These are phyloP conservation scores for Amanita inopinata DNA, from an alignment of 768 basidiomycete genomes.

Conservation along the genomic window DNA sequence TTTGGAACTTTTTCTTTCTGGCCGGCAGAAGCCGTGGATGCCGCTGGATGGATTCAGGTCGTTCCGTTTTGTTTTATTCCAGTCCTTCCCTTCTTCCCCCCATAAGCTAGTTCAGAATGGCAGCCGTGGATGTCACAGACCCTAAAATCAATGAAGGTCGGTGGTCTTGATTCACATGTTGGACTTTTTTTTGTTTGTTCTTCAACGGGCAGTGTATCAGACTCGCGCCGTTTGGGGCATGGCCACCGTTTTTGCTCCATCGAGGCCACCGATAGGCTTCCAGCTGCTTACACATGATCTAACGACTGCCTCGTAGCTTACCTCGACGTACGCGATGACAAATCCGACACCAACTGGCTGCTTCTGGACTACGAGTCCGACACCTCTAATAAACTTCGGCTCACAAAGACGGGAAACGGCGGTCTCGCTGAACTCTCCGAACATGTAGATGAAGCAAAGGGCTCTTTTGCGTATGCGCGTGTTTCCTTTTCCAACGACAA, in stretches of 20 bases:
- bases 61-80: constrained; percentile 2
- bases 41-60: no score
- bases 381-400: constrained; percentile 68
- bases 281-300: constrained; percentile 14
- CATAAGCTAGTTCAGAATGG: constrained; percentile 9
- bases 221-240: not conserved
- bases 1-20: not conserved
- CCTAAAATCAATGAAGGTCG: constrained; percentile 64
- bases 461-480: constrained; percentile 78
- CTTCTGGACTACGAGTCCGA: constrained; percentile 85
- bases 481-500: constrained; percentile 82
- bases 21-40: constrained; percentile 8
- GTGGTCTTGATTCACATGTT: constrained; percentile 11
- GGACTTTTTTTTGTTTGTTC: constrained; percentile 9
- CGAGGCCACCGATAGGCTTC: not conserved
- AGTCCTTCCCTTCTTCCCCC: constrained; percentile 5
- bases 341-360: constrained; percentile 83
- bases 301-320: constrained; percentile 50
- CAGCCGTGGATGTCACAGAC: constrained; percentile 33
- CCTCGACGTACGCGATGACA: constrained; percentile 77
- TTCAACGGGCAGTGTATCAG: no score
- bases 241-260: not conserved
- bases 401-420: constrained; percentile 73
- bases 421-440: constrained; percentile 73
- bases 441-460: constrained; percentile 60